These are phyloP conservation scores for Diospyros lotus DNA, from an alignment of 148 eudicot genomes.

Conservation along the genomic window DNA sequence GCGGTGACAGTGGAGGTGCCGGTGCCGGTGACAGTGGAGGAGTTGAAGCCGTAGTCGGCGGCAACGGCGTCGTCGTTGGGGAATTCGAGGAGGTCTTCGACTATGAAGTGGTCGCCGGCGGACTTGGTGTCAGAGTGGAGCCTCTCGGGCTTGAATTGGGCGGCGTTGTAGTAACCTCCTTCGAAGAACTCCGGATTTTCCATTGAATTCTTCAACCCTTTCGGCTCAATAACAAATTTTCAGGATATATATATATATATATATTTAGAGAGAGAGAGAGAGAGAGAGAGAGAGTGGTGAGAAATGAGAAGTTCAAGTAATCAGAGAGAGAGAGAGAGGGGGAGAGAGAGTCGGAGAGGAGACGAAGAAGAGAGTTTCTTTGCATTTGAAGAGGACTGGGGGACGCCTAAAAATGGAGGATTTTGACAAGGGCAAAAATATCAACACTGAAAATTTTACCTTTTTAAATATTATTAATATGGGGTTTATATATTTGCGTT, in stretches of 20 bases:
- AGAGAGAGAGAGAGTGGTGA: background rate
- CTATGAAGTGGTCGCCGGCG: slow-evolving; percentile 44
- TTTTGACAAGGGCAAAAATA: slow-evolving; percentile 26
- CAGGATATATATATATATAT: slow-evolving; percentile 2
- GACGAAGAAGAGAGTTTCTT: slow-evolving; percentile 23
- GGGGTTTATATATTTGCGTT: too few species aligned
- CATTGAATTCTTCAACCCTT: slow-evolving; percentile 2
- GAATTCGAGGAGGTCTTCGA: slow-evolving; percentile 79
- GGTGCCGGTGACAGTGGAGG: slow-evolving; percentile 10
- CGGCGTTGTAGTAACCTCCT: slow-evolving; percentile 9
- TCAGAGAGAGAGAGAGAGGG: slow-evolving; percentile 11
- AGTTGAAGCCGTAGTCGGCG: slow-evolving; percentile 15
- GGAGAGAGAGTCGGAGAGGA: background rate
- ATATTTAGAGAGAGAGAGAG: slow-evolving; percentile 3
- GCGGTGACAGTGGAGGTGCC: background rate
- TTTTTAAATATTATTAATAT: too few species aligned
- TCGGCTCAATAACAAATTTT: too few species aligned
- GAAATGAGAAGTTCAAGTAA: background rate
- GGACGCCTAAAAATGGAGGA: slow-evolving; percentile 24
- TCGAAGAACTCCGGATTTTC: slow-evolving; percentile 30
- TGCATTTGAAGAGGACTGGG: slow-evolving; percentile 36
- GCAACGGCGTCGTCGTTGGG: slow-evolving; percentile 44
- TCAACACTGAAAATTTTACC: background rate
- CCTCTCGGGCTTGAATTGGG: slow-evolving; percentile 29
- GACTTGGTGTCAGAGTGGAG: slow-evolving; percentile 23